Conservation (phyloP, 306 rosid species). For the Malus sylvestris region DNA sequence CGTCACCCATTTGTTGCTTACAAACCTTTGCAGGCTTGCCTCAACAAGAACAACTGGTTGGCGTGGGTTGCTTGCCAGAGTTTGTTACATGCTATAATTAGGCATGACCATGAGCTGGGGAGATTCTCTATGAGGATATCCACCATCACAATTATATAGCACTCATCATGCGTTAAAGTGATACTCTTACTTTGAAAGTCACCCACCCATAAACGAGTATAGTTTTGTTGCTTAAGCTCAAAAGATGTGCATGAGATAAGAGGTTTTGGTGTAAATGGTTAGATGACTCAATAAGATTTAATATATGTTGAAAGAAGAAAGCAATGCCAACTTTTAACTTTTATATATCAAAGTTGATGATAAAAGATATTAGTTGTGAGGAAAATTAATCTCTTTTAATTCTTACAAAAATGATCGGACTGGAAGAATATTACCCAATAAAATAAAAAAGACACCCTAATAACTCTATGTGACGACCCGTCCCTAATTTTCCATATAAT, state of each 20-base stretch:
- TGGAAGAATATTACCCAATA: no score
- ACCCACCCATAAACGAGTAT: background rate
- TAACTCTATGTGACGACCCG: no score
- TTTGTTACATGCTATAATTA: background rate
- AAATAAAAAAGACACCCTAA: no score
- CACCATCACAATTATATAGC: background rate
- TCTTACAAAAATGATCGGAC: no score
- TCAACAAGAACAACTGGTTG: background rate
- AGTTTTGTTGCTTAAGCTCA: background rate
- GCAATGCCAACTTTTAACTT: background rate
- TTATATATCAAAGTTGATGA: background rate
- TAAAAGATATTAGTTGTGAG: no score
- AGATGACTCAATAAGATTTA: no score
- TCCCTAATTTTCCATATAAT: no score
- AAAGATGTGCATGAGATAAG: no score
- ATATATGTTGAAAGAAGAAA: no score
- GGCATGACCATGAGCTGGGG: background rate
- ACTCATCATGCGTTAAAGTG: background rate
- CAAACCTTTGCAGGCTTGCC: background rate
- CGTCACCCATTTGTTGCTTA: constrained; percentile 7
- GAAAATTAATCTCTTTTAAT: no score
- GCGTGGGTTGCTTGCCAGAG: background rate
- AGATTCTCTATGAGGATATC: background rate
- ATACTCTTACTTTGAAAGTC: background rate
- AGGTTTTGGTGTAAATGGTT: no score